Evolutionary conservation across 305 asterid species (phyloP).

Genomic region (Vinca major): DNA sequence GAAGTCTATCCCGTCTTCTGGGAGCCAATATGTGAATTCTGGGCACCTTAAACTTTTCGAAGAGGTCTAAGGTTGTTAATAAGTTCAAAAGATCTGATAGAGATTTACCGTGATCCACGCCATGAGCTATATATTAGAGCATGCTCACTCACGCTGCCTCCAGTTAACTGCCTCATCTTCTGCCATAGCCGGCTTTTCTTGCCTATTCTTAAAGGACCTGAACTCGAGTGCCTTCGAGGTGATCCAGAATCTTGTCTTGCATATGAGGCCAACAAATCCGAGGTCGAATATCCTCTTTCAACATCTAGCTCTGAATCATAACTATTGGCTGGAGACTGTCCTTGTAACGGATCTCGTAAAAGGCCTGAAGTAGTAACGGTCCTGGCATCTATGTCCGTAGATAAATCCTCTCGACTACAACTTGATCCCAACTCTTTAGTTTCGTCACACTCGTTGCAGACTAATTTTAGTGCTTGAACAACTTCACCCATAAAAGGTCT

Average conservation of each 20-base stretch:
- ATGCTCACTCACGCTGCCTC: constrained; percentile 73
- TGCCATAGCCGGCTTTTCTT: constrained; percentile 47
- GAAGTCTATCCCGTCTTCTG: neutral
- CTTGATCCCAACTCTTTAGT: constrained; percentile 34
- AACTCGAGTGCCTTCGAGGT: constrained; percentile 54
- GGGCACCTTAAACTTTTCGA: neutral
- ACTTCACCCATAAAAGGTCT: constrained; percentile 98
- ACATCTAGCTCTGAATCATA: constrained; percentile 47
- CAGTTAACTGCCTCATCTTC: constrained; percentile 43
- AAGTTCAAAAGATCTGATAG: neutral
- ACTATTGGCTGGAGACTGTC: constrained; percentile 39
- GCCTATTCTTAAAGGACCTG: constrained; percentile 57
- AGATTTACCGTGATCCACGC: constrained; percentile 57
- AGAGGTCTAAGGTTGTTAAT: neutral
- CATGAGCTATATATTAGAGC: constrained; percentile 39
- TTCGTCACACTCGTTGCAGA: constrained; percentile 59
- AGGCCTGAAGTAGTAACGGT: constrained; percentile 24
- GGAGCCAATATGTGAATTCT: neutral
- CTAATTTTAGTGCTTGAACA: constrained; percentile 78
- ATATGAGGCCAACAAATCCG: constrained; percentile 49
- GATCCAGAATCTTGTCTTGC: constrained; percentile 41
- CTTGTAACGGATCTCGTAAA: constrained; percentile 29
- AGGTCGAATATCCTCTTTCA: constrained; percentile 60
- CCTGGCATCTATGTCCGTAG: constrained; percentile 31
- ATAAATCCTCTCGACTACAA: constrained; percentile 40